Evolutionary conservation across 2,329 filamentous ascomycete species (phyloP).

Genomic region (Hymenoscyphus repandus): DNA sequence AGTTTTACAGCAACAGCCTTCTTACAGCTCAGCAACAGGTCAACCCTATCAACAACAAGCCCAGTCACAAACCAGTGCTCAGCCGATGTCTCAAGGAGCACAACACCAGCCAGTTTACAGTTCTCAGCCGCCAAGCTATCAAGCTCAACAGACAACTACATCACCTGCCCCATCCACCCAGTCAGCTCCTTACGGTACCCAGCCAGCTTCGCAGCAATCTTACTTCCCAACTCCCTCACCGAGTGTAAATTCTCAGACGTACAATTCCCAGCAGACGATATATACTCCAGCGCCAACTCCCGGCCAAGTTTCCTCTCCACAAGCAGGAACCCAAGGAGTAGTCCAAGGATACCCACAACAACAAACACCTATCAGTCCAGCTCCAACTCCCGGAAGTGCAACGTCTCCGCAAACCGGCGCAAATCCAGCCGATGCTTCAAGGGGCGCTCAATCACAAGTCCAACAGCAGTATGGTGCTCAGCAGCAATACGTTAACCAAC

Average conservation of each 20-base stretch:
- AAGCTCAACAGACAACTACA: background rate
- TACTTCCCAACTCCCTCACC: constrained; percentile 2
- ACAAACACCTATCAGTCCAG: too few species aligned
- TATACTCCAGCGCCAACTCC: background rate
- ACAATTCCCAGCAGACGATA: background rate
- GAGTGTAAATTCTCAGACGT: background rate
- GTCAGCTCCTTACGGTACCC: background rate
- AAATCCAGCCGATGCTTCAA: background rate
- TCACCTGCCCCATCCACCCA: background rate
- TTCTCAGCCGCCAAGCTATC: background rate
- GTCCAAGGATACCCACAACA: background rate
- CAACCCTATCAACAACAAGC: background rate
- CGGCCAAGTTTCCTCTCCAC: background rate
- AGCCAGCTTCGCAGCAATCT: background rate
- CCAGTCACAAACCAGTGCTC: background rate
- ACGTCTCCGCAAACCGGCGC: background rate
- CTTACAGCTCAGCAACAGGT: background rate
- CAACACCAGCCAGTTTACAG: background rate
- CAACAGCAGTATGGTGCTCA: background rate
- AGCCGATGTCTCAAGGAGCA: background rate
- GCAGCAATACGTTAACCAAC: background rate
- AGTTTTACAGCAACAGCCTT: background rate
- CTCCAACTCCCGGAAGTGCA: background rate
- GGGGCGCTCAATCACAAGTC: background rate
- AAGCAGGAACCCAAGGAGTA: background rate